These are phyloP conservation scores for Elsinoe ampelina DNA, from an alignment of 2,329 filamentous ascomycete genomes.

Conservation along the genomic window DNA sequence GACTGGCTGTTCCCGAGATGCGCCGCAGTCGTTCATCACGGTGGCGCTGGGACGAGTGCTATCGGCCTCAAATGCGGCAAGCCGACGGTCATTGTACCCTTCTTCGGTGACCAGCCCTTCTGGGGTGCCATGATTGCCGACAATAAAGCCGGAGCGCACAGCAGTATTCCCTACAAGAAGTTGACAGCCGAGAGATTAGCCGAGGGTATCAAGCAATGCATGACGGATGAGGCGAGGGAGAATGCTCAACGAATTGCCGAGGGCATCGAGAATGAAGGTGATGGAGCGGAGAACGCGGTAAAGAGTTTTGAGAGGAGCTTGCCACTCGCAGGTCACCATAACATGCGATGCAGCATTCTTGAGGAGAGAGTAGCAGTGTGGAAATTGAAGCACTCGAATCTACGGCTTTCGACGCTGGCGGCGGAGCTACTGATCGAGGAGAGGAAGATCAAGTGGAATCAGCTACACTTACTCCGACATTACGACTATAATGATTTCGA, in stretches of 20 bases:
- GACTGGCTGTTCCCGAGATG: conserved; percentile 68
- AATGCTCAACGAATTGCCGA: conserved; percentile 52
- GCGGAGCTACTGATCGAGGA: conserved; percentile 55
- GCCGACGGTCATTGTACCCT: conserved; percentile 68
- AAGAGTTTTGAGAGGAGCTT: conserved; percentile 56
- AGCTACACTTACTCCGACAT: conserved; percentile 55
- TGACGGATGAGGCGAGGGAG: conserved; percentile 50
- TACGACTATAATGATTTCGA: conserved; percentile 71
- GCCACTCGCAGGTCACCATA: conserved; percentile 34
- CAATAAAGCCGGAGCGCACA: conserved; percentile 53
- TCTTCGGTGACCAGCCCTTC: conserved; percentile 72
- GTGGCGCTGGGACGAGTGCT: conserved; percentile 69
- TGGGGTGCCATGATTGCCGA: conserved; percentile 63
- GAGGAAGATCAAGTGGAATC: conserved; percentile 54
- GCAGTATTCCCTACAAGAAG: conserved; percentile 59
- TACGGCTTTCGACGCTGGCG: conserved; percentile 54
- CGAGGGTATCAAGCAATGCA: conserved; percentile 60
- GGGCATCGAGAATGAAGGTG: conserved; percentile 55
- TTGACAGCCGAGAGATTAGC: conserved; percentile 55
- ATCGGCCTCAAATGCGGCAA: conserved; percentile 63
- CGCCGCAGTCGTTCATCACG: conserved; percentile 60
- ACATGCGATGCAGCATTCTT: conserved; percentile 58
- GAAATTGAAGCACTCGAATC: conserved; percentile 51
- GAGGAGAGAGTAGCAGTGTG: conserved; percentile 56
- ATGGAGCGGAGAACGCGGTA: conserved; percentile 62